These are phyloP conservation scores for Aspergillus avenaceus DNA, from an alignment of 495 filamentous ascomycete genomes.

Conservation along the genomic window DNA sequence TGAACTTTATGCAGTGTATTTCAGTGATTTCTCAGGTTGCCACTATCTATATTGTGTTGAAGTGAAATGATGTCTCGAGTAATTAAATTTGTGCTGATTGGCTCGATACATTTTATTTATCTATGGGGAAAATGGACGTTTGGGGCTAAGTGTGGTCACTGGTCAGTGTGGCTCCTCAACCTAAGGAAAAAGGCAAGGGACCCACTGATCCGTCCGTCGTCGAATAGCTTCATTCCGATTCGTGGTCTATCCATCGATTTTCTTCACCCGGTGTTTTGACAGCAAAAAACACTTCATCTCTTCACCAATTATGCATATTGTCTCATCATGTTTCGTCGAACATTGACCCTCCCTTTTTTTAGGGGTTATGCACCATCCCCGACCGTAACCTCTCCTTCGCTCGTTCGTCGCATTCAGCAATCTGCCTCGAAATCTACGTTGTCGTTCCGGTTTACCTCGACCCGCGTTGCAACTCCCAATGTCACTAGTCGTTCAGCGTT, in stretches of 20 bases:
- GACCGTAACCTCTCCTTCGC: not conserved
- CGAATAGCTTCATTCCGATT: not conserved
- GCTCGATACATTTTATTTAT: not conserved
- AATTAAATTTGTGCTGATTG: no score
- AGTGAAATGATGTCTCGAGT: no score
- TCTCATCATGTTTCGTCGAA: constrained; percentile 12
- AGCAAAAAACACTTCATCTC: not conserved
- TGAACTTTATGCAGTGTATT: no score
- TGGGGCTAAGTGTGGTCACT: not conserved
- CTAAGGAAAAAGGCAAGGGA: not conserved
- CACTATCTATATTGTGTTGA: no score
- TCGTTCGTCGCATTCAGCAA: not conserved
- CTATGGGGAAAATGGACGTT: not conserved
- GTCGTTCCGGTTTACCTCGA: not conserved
- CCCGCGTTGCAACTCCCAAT: not conserved
- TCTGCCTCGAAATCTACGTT: not conserved
- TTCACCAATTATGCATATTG: not conserved
- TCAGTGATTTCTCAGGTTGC: no score
- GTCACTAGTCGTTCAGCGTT: not conserved
- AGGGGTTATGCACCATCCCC: not conserved
- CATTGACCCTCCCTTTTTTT: constrained; percentile 6
- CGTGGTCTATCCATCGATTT: not conserved
- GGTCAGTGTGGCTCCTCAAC: not conserved
- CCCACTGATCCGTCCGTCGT: not conserved
- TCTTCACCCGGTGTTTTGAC: not conserved